Evolutionary conservation across 441 rosid species (phyloP), one percentile per base, ranked within the genome.

Genomic region (Brassica hybrid): DNA sequence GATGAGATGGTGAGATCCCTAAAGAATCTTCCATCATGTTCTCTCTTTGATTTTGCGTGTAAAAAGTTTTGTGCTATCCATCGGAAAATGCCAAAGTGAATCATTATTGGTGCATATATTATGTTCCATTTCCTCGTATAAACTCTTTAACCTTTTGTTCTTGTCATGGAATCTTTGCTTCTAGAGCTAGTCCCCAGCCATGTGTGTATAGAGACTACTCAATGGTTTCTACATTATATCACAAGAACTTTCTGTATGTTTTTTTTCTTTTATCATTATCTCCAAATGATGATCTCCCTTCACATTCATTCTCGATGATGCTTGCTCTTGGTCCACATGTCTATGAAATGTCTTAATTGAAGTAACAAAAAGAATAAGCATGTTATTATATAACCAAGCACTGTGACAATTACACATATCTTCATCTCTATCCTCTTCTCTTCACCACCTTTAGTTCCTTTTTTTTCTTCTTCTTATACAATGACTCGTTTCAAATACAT

Each of bases 21-120:
- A 56, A 62, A 67, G 81, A 73, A 73, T 73, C 81, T 79, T 61
- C 81, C 48, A 59, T 19, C 73, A 34, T 78, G 50, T 77, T 48
- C 54, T 57, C 38, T 58, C 38, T 43, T 16, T 38, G 16, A 36
- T 14, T 38, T 19, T 19, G 13, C 14, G 14, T 73, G 65, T 48
- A 61, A 68, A 72, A 67, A 54, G 19, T 52, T 62, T 16, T 60
- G 65, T 72, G 59, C 64, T 59, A 38, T 59, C 65, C 74, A 36
- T 63, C n/a, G 38, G 5, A 27, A 70, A 78, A 45, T 16, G 74
- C 62, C 72, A 65, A 64, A 65, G 61, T 32, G 67, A 41, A 65
- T 77, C 5, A 69, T 76, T 19, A 61, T 19, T 32, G 48, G 12
- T 34, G 52, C 72, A 27, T 48, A 48, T 68, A 48, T 50, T 14